phyloP scores from a whole-genome alignment of 805 yeast species.

The Suhomyces prunicola region DNA sequence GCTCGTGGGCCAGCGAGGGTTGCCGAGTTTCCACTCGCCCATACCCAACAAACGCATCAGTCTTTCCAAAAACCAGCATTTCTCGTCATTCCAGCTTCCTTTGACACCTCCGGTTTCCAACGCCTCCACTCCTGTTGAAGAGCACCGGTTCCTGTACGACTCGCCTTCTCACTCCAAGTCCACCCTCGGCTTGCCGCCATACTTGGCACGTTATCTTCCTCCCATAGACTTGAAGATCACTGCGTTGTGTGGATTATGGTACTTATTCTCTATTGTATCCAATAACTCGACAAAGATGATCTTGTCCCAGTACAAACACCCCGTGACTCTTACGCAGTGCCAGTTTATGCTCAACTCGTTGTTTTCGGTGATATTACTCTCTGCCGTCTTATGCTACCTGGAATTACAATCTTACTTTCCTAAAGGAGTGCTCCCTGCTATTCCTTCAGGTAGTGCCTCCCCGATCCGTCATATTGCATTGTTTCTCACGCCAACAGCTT shows the following conservation, averaged over 20 bases:
- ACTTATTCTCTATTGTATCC: slow-evolving; percentile 72
- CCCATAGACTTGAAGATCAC: slow-evolving; percentile 23
- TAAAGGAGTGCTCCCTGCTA: slow-evolving; percentile 46
- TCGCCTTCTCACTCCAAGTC: background rate
- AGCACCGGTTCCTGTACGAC: slow-evolving; percentile 6
- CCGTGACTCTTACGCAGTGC: slow-evolving; percentile 84
- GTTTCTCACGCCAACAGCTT: slow-evolving; percentile 53
- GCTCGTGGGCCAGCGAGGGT: slow-evolving; percentile 10
- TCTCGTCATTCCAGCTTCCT: slow-evolving; percentile 19
- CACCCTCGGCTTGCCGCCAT: background rate
- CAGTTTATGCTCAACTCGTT: slow-evolving; percentile 75
- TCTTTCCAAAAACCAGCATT: slow-evolving; percentile 10
- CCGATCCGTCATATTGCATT: slow-evolving; percentile 19
- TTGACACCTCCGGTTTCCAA: slow-evolving; percentile 36
- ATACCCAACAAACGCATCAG: slow-evolving; percentile 14
- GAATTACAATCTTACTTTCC: slow-evolving; percentile 35
- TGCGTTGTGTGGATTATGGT: slow-evolving; percentile 71
- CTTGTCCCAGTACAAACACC: slow-evolving; percentile 64
- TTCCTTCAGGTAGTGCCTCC: slow-evolving; percentile 14
- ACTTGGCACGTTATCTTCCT: slow-evolving; percentile 14
- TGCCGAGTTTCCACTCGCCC: slow-evolving; percentile 14
- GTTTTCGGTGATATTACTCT: slow-evolving; percentile 50
- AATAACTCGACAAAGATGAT: slow-evolving; percentile 80
- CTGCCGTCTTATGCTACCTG: slow-evolving; percentile 28
- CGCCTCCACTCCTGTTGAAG: slow-evolving; percentile 30